These are phyloP conservation scores for Berberis thunbergii DNA, from an alignment of 164 flowering plant genomes.

Conservation along the genomic window DNA sequence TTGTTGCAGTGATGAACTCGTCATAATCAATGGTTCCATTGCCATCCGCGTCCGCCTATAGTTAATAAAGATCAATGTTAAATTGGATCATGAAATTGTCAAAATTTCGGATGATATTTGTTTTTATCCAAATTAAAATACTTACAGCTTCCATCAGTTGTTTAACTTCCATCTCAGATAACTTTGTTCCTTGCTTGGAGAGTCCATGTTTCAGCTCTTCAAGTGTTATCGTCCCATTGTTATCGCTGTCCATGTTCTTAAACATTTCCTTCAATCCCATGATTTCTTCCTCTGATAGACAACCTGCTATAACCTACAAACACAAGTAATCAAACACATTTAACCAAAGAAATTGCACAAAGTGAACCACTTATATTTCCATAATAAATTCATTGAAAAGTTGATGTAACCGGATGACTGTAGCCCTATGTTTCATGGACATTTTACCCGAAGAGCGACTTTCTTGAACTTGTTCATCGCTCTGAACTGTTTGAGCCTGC, in stretches of 20 bases:
- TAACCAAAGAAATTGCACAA: neutral
- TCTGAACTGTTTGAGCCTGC: no score
- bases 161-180: conserved; percentile 72
- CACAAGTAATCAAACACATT: neutral
- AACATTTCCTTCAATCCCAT: conserved; percentile 89
- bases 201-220: conserved; percentile 90
- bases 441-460: no score
- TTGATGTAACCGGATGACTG: no score
- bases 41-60: conserved; percentile 93
- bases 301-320: conserved; percentile 83
- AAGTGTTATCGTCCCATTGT: conserved; percentile 83
- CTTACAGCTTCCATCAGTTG: conserved; percentile 96
- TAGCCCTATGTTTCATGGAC: no score
- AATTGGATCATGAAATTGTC: neutral
- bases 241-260: conserved; percentile 81
- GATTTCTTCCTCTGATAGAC: conserved; percentile 95
- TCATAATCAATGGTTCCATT: conserved; percentile 93
- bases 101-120: neutral
- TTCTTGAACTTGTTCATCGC: no score
- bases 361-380: no score
- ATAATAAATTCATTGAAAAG: no score
- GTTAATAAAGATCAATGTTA: neutral
- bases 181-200: conserved; percentile 78
- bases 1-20: conserved; percentile 96
- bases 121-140: neutral